phyloP scores from a whole-genome alignment of 495 filamentous ascomycete genomes.

The Tuber calosporum region DNA sequence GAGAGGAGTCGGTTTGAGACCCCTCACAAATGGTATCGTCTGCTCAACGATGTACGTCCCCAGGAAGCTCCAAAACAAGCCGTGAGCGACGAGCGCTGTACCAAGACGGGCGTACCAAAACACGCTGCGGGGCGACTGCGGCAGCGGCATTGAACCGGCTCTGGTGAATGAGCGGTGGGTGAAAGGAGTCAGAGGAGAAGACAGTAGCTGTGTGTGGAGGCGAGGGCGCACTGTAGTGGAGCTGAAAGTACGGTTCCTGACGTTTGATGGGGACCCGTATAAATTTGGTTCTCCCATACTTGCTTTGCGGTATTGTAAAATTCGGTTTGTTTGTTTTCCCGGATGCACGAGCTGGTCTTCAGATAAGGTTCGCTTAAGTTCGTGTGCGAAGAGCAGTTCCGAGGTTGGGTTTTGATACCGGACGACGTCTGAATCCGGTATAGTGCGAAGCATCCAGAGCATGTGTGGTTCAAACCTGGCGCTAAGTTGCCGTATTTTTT shows the following conservation, averaged over 20 bases:
- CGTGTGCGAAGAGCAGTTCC: too few relatives aligned
- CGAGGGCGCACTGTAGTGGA: not conserved
- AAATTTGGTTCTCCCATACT: too few relatives aligned
- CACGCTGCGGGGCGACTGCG: not conserved
- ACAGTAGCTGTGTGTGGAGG: not conserved
- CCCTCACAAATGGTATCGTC: constrained; percentile 21
- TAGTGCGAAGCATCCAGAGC: too few relatives aligned
- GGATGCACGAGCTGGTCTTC: too few relatives aligned
- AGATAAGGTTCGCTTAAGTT: too few relatives aligned
- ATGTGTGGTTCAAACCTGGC: too few relatives aligned
- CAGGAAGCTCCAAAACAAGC: constrained; percentile 24
- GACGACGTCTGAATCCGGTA: too few relatives aligned
- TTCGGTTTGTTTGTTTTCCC: too few relatives aligned
- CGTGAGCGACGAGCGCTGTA: constrained; percentile 13
- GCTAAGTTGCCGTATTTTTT: too few relatives aligned
- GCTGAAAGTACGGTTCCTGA: not conserved
- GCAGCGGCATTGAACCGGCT: not conserved
- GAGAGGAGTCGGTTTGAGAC: constrained; percentile 5
- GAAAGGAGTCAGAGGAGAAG: not conserved
- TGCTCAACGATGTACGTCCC: constrained; percentile 21
- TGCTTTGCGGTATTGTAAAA: too few relatives aligned
- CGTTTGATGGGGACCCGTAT: not conserved
- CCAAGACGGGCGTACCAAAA: constrained; percentile 18
- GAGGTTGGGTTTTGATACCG: too few relatives aligned
- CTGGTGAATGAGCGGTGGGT: not conserved